phyloP scores from a whole-genome alignment of 805 yeast species.

The Tetrapisispora iriomotensis region DNA sequence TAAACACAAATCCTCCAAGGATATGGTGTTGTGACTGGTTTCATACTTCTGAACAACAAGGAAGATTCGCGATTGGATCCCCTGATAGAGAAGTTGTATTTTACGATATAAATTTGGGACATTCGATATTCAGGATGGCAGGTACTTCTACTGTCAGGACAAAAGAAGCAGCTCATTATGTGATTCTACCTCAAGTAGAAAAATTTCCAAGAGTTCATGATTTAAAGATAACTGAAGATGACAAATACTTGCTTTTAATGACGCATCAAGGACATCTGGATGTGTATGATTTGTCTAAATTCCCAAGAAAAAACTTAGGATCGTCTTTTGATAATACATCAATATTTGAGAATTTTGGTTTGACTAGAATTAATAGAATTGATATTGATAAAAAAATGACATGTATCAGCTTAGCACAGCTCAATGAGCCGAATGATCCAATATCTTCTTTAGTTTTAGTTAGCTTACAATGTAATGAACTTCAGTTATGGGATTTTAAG shows the following conservation, averaged over 20 bases:
- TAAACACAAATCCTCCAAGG: conserved; percentile 20
- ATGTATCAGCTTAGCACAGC: conserved; percentile 46
- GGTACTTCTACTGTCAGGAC: conserved; percentile 8
- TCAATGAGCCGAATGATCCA: conserved; percentile 1
- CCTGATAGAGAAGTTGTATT: conserved; percentile 58
- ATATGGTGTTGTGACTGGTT: conserved; percentile 63
- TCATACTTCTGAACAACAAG: conserved; percentile 34
- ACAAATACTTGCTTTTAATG: conserved; percentile 50
- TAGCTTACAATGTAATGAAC: conserved; percentile 62
- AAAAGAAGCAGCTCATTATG: conserved; percentile 2
- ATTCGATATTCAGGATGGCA: conserved; percentile 23
- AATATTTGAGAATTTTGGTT: conserved; percentile 11
- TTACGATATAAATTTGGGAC: conserved; percentile 31
- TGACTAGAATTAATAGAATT: conserved; percentile 35
- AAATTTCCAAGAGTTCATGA: conserved; percentile 51
- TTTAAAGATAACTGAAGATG: conserved; percentile 56
- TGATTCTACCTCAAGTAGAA: conserved; percentile 9
- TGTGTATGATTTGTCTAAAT: conserved; percentile 41
- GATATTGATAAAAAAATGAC: conserved; percentile 51
- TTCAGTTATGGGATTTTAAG: conserved; percentile 72
- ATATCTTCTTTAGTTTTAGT: conserved; percentile 37
- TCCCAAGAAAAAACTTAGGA: conserved; percentile 10
- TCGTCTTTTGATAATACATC: background rate
- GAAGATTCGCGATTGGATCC: conserved; percentile 58
- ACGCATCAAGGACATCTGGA: conserved; percentile 53